phyloP scores from a whole-genome alignment of 306 rosid genomes.

The Begonia fuchsioides region DNA sequence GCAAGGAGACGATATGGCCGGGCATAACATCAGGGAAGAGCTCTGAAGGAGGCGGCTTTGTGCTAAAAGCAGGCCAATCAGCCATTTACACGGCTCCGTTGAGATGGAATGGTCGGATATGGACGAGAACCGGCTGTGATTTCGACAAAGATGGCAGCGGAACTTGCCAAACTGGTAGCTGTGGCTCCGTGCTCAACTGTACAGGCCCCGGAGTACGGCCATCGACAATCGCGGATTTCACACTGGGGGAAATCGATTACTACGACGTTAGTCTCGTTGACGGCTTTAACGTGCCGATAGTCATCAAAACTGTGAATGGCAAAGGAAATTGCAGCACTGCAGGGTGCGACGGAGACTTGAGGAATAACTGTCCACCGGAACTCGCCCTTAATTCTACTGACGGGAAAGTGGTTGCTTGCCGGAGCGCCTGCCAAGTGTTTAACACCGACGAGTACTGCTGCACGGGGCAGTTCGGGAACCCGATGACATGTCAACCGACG shows the following conservation, averaged over 20 bases:
- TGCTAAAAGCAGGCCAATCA: background rate
- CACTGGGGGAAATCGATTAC: slow-evolving; percentile 29
- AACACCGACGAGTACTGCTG: slow-evolving; percentile 15
- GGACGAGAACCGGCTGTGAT: slow-evolving; percentile 50
- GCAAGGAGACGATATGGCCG: background rate
- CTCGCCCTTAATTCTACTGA: slow-evolving; percentile 20
- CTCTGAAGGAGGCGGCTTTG: background rate
- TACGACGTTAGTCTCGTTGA: slow-evolving; percentile 57
- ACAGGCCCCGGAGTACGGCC: slow-evolving; percentile 37
- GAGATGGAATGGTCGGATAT: slow-evolving; percentile 29
- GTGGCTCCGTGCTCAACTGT: slow-evolving; percentile 35
- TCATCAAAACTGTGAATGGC: slow-evolving; percentile 29
- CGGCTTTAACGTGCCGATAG: slow-evolving; percentile 53
- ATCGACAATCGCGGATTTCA: slow-evolving; percentile 36
- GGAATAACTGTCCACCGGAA: slow-evolving; percentile 11
- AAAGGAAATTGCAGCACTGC: background rate
- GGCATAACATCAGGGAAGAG: background rate
- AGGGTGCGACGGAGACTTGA: slow-evolving; percentile 13
- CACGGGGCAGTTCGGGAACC: background rate
- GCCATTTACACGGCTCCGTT: background rate
- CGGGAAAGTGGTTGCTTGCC: slow-evolving; percentile 15
- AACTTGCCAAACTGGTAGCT: slow-evolving; percentile 40
- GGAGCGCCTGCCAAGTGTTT: background rate
- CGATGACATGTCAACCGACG: slow-evolving; percentile 14
- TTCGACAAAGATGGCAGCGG: slow-evolving; percentile 39